Percentiles rank a stretch among this genome's conserved stretches.
phyloP scores from a whole-genome alignment of 257 asterid genomes.

The Voacanga thouarsii region DNA sequence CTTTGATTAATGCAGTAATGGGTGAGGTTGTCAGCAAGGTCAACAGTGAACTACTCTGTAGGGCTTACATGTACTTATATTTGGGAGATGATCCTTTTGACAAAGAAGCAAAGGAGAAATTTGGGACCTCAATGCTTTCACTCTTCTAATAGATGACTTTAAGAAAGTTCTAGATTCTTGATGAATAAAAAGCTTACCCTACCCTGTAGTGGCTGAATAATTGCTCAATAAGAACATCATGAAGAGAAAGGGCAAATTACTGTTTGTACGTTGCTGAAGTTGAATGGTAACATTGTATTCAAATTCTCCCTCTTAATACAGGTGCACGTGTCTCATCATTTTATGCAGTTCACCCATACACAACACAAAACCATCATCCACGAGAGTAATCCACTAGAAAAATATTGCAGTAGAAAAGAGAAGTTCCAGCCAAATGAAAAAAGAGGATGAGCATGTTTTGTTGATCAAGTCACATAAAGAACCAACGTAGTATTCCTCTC shows the following conservation, averaged over 20 bases:
- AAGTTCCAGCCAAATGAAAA: constrained; percentile 3
- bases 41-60: constrained; percentile 68
- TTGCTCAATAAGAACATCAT: constrained; percentile 29
- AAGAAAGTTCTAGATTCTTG: constrained; percentile 24
- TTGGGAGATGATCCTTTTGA: constrained; percentile 74
- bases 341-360: constrained; percentile 3
- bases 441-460: constrained; percentile 15
- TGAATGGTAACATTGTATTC: neutral
- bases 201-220: constrained; percentile 32
- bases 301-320: neutral
- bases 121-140: constrained; percentile 55
- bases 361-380: neutral
- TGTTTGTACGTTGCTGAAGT: neutral
- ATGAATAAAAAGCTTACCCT: constrained; percentile 35
- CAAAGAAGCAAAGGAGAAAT: constrained; percentile 69
- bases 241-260: neutral
- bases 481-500: constrained; percentile 22
- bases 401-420: neutral
- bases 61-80: constrained; percentile 61
- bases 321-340: neutral
- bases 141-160: constrained; percentile 33
- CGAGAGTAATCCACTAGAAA: neutral
- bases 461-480: constrained; percentile 18
- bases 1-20: constrained; percentile 43
- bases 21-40: constrained; percentile 61